Base-by-base conservation (phyloP, 176 grass and related monocot species). In the Musa itinerans region DNA sequence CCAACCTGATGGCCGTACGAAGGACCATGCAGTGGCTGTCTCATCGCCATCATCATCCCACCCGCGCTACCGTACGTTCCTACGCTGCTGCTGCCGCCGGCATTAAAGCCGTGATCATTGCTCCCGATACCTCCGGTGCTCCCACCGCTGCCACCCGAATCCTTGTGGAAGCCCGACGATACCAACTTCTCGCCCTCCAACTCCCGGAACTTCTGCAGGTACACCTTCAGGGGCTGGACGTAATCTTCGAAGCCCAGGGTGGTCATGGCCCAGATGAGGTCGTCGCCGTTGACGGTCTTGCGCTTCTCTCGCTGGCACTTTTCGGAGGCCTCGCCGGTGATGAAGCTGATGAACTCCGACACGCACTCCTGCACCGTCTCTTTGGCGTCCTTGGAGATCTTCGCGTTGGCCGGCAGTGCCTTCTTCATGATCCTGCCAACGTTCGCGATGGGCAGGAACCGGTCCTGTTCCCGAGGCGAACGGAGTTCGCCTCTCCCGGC, bases 391-490 rank as follows among this genome's bases (percentile, higher is more conserved):
- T 92, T 92, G 73, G 90, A 84, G 63, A 92, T 86, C 84, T 92
- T 89, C 54, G 86, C 90, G 83, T 92, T 92, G 26, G 86, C 84
- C 12, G 90, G 90, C 76, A 92, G 81, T 26, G 81, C 90, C 84
- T 92, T 92, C 90, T 92, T 92, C 90, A 89, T 92, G 86, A 92
- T 92, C 62, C 90, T 83, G 69, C 86, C 89, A 69, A 92, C 83
- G 84, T 89, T 92, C 54, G 90, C 86, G 84, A 92, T 89, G 16
- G 90, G 90, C 50, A 89, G 86, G 79, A 92, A 89, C 75, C 83
- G 83, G 63, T 92, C 89, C 81, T 92, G 89, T 78, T 92, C 89
- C 81, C 89, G 83, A 2, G 71, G 23, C 15, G 54, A 34, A 4
- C 2, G 0, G 29, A 34, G 3, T 3, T 1, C 54, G 56, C 56